These are phyloP conservation scores for Rhododendron simsii DNA, from an alignment of 148 eudicot genomes.

Conservation along the genomic window DNA sequence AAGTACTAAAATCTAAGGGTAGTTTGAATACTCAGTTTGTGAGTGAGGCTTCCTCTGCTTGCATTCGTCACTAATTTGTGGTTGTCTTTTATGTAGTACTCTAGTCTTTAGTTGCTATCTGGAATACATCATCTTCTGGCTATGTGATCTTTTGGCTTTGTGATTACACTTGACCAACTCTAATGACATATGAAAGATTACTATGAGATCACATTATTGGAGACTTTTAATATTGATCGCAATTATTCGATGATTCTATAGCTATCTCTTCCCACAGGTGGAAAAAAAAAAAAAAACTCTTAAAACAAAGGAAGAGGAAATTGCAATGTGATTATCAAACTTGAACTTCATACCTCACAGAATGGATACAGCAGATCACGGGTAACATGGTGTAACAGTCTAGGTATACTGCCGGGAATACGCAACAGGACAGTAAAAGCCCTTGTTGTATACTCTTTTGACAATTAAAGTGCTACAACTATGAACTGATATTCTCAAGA, in stretches of 20 bases:
- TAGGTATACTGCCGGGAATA: not conserved
- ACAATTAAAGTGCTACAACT: not conserved
- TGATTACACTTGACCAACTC: slow-evolving; percentile 1
- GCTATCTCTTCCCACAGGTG: not conserved
- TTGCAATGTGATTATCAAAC: not conserved
- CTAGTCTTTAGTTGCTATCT: not conserved
- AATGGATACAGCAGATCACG: not conserved
- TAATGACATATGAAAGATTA: slow-evolving; percentile 4
- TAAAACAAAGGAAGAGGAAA: not conserved
- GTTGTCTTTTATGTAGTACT: not conserved
- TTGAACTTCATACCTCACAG: not conserved
- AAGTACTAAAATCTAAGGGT: not conserved
- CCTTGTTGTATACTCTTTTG: not conserved
- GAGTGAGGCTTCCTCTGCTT: not conserved
- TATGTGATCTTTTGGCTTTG: not conserved
- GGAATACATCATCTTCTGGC: not conserved
- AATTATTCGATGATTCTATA: not conserved
- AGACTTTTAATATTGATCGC: not conserved
- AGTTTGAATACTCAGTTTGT: not conserved
- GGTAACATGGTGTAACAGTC: not conserved
- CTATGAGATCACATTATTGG: not conserved
- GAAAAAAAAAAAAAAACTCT: not conserved
- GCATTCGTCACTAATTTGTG: not conserved
- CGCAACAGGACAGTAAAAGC: not conserved
- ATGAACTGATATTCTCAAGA: not conserved